Evolutionary conservation across 192 early-diverging fungal genomes (phyloP), one percentile per base, ranked within the genome.

Genomic region (Gonapodya sp.): DNA sequence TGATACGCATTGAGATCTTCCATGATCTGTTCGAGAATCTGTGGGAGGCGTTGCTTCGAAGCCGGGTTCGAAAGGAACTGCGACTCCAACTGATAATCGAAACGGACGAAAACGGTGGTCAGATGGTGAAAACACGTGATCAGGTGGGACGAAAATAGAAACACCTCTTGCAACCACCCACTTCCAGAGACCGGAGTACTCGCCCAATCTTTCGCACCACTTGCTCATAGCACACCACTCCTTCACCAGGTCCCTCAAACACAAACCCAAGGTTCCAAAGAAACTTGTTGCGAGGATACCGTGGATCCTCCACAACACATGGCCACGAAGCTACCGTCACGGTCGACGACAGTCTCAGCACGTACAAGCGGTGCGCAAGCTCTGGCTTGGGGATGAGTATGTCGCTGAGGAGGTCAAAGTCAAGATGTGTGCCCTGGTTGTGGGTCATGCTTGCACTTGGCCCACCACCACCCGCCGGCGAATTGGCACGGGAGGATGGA

Each of bases 221-320:
- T 36, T 95, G 93, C 75, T 96, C 95, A 79, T 95, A 97, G 37
- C 92, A 91, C 35, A 86, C 87, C 34, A 93, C 94, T 72, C 46
- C 46, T 24, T 95, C 92, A 0, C 93, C 95, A 30, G 89, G 85
- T 46, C 89, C 91, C 77, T 96, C 94, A 88, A 99, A 98, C 16
- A 96, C 93, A 91, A 99, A 97, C 79, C 94, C 93, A 73, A 97
- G 87, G 85, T 99, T 99, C 87, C 96, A 99, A 34, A 95, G 88
- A 74, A 97, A 87, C 35, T 89, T 92, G 85, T 96, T 97, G 31
- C 97, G 87, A 77, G 86, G 85, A 80, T 96, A 94, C 73, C 90
- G 86, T 73, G 87, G 75, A 79, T 93, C 88, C 34, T 89, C 84
- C n/a, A 97, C 34, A 83, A 81, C 2, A 97, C 91, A 1, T 95